Evolutionary conservation across 345 rosid genomes (phyloP), one percentile per base, ranked within the genome.

Genomic region (Pelargonium nanum): DNA sequence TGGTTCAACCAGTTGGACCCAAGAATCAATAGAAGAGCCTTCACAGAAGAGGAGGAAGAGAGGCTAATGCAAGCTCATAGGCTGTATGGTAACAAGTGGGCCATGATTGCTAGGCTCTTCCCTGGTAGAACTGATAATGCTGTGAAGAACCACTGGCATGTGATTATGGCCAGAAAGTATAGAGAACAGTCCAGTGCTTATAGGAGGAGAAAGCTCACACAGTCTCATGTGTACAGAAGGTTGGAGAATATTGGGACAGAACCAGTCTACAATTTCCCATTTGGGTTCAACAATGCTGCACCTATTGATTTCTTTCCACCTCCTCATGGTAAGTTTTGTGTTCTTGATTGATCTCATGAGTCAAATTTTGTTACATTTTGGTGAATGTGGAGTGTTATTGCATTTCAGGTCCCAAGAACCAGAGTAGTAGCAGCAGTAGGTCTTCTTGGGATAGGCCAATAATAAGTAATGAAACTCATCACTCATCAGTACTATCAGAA

Each of bases 61-160:
- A 87, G 90, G 68, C 79, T 93, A 26, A 78, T 93, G 88, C 91
- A 85, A 72, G 94, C 96, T 45, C 97, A 93, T 71, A 83, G 97
- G 59, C 75, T 89, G 48, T 89, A 93, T 68, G 99, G 96, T 3
- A 93, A 89, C 87, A 89, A 89, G 72, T 93, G 99, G 99, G 97
- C 99, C 56, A 85, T 93, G 96, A 93, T 93, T 57, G 96, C 99
- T 0, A 78, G 96, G 81, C 81, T 93, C 13, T 93, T 93, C 63
- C 97, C 99, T 20, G 99, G 99, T 23, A 83, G 99, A 68, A 93
- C 99, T n/a, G 99, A 93, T 77, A 93, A 93, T 63, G 89, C 97
- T 26, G 96, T 93, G 23, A 93, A 93, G 89, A 93, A 93, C 60
- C 97, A 93, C 73, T 93, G 97, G 97, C 99, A 93, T 79, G 99